phyloP scores from a whole-genome alignment of 768 basidiomycete species.

The Lactarius hengduanensis region DNA sequence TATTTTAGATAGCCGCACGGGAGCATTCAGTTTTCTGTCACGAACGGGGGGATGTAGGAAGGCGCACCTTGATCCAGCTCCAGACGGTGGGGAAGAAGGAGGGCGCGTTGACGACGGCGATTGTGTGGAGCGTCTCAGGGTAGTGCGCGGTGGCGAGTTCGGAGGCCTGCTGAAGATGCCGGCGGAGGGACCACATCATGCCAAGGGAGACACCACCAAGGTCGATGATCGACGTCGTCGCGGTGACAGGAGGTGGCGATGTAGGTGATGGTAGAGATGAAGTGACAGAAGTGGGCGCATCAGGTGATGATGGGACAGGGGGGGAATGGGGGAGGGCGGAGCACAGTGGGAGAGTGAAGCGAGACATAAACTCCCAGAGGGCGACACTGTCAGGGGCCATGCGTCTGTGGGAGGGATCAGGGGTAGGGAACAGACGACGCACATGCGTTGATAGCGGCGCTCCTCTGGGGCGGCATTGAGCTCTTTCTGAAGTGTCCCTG shows the following conservation, averaged over 20 bases:
- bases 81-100: constrained; percentile 81
- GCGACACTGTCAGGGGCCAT: constrained; percentile 45
- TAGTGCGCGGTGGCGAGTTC: constrained; percentile 75
- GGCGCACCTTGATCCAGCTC: constrained; percentile 74
- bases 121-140: constrained; percentile 69
- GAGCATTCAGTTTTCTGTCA: neutral
- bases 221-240: constrained; percentile 70
- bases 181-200: constrained; percentile 67
- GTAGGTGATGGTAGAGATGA: constrained; percentile 8
- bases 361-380: constrained; percentile 65
- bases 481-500: constrained; percentile 54
- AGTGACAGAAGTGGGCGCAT: neutral
- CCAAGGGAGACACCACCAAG: constrained; percentile 59
- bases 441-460: constrained; percentile 71
- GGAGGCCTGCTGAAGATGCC: constrained; percentile 74
- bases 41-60: neutral
- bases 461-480: constrained; percentile 52
- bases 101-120: constrained; percentile 76
- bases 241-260: constrained; percentile 52
- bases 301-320: constrained; percentile 1
- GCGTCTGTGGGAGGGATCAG: neutral
- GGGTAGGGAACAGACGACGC: constrained; percentile 31
- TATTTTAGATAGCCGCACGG: neutral
- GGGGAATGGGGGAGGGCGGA: constrained; percentile 54
- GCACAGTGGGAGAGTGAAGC: constrained; percentile 65